Base-by-base conservation (phyloP, 148 eudicot genomes). In the Chenopodium formosanum region DNA sequence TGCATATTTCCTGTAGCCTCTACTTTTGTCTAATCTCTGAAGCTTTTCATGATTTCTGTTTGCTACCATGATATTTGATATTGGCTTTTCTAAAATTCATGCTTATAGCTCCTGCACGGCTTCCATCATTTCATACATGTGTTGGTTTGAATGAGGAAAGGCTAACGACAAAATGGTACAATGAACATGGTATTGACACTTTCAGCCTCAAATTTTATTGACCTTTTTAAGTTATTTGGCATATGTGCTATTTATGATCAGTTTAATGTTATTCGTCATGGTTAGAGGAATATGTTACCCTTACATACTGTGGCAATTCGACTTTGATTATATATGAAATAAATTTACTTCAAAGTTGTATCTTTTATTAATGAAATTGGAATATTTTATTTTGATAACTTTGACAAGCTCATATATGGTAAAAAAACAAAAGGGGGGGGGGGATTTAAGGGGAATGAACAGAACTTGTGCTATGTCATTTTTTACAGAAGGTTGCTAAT, bases 121-220 rank as follows among this genome's bases (percentile, higher is more conserved):
- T 96, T 79, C 99, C 99, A 52, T 88, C 95, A 68, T 96, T 96
- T 84, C 98, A 96, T 87, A 92, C 98, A 66, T 96, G 99, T 82
- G 97, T 96, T 27, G 99, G 99, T 82, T 81, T 91, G 53, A 90
- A 90, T 83, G 99, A 94, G 81, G 99, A 96, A 86, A 89, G 89
- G 80, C 74, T 96, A 85, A 88, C 98, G 11, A 91, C 92, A 69
- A 96, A 92, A 86, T 96, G 99, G 99, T 96, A 96, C 83, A 96
- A 96, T 86, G 99, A 96, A 81, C 90, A 96, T 82, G 99, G 99
- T 96, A 92, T 87, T 64, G 74, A 62, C 74, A 10, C 71, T 67
- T 53, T 73, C 79, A 48, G 32, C 78, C 75, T n/a, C 27, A 23
- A 8, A 46, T 65, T 69, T 53, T 66, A 52, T 73, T 70, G 32